Percentiles rank a stretch among this genome's conserved stretches.
These are phyloP conservation scores for Agaricales sp. DNA, from an alignment of 1,284 basidiomycete species.

Conservation along the genomic window DNA sequence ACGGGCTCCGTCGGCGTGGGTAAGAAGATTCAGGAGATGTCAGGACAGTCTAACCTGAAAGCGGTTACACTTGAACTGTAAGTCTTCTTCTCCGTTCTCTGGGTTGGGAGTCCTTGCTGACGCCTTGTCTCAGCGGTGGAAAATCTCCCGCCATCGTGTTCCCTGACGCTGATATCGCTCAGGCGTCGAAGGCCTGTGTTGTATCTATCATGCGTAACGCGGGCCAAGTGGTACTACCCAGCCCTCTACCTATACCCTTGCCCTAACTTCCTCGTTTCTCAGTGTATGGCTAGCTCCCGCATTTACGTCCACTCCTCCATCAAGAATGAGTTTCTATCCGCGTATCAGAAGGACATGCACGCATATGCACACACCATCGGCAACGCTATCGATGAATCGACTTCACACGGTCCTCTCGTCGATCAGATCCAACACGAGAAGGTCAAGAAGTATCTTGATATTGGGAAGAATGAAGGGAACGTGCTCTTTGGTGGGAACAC, in stretches of 20 bases:
- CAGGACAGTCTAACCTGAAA: constrained; percentile 2
- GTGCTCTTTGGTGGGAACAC: too few species aligned
- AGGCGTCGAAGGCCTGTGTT: not conserved
- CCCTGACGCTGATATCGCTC: not conserved
- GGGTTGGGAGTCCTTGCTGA: not conserved
- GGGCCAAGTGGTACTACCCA: not conserved
- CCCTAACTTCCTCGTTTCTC: constrained; percentile 19
- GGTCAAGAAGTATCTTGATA: constrained; percentile 14
- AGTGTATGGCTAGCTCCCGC: not conserved
- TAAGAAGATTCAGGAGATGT: not conserved
- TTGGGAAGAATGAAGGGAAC: too few species aligned
- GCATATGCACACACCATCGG: not conserved
- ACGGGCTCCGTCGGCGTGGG: constrained; percentile 1
- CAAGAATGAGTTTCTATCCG: not conserved
- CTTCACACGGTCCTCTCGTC: too few species aligned
- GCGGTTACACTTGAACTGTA: not conserved
- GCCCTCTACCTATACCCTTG: not conserved
- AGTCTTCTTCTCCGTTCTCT: not conserved
- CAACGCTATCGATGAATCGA: constrained; percentile 34
- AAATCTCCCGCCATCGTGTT: not conserved
- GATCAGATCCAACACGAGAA: constrained; percentile 57
- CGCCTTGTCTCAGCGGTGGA: too few species aligned
- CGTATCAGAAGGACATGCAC: not conserved
- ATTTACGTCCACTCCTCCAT: not conserved
- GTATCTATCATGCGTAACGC: not conserved